Base-by-base conservation (phyloP, 345 rosid species). In the Euphorbia lathyris region DNA sequence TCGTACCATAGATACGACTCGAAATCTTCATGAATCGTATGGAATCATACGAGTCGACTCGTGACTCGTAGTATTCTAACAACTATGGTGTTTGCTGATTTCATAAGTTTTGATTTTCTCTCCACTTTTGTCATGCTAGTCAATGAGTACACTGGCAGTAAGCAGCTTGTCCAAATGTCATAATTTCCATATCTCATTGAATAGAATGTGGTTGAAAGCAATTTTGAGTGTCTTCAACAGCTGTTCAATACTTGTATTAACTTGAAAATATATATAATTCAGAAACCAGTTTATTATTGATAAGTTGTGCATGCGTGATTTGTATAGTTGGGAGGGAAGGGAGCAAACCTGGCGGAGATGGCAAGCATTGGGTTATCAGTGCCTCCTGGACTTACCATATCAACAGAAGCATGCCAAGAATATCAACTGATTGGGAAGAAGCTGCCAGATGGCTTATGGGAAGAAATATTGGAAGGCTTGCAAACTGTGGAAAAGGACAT, bases 301-400 rank as follows among this genome's bases (percentile, higher is more conserved):
- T 4, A 29, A 32, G 12, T 30, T 22, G n/a, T n/a, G 16, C 38
- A n/a, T 67, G 50, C 42, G 26, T 60, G 26, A 34, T 45, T 12
- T 27, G 36, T 69, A 66, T 67, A 94, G 98, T 85, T 91, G 84
- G 98, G 98, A 73, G 97, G 97, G 51, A 94, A 94, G 58, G 97
- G 98, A 77, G 98, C 98, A 43, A 94, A 94, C 75, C 72, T 91
- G 73, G 98, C 98, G 34, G 98, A 94, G 84, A 94, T 94, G 98
- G 90, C 96, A 34, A 91, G 88, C 79, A 94, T 94, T 67, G 97
- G 98, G 23, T 72, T 94, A 58, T 94, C 97, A 32, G 97, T 94
- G 75, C 98, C 98, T 0, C 97, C 96, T 4, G 98, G 98, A 38
- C 81, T 94, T 57, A 94, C 97, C 40, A 88, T 94, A 66, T 94